Evolutionary conservation across 805 yeast genomes (phyloP).

Genomic region (Vanderwaltozyma tropicalis): DNA sequence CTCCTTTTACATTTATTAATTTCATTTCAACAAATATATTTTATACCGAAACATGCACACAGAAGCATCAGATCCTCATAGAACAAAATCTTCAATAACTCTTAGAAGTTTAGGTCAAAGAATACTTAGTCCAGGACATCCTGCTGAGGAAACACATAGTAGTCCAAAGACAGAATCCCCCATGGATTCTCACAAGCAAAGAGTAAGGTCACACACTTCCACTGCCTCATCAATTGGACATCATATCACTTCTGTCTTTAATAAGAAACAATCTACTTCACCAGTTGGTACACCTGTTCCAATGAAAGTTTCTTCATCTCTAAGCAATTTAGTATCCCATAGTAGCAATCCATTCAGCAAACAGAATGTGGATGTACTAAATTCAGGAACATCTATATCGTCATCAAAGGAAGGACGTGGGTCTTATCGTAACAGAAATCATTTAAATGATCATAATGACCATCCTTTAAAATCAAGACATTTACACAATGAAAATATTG

Average conservation of each 20-base stretch:
- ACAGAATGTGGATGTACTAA: slow-evolving; percentile 10
- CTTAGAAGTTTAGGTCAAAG: slow-evolving; percentile 12
- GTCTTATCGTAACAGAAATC: slow-evolving; percentile 3
- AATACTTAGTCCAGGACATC: slow-evolving; percentile 5
- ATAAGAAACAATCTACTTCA: slow-evolving; percentile 10
- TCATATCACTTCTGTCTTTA: slow-evolving; percentile 18
- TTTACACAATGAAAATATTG: slow-evolving; percentile 32
- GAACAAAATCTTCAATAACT: slow-evolving; percentile 7
- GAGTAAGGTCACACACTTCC: slow-evolving; percentile 4
- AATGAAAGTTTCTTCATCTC: slow-evolving; percentile 17
- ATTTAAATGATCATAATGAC: slow-evolving; percentile 1
- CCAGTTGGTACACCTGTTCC: slow-evolving; percentile 4
- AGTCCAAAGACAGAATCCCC: slow-evolving; percentile 1
- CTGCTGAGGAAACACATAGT: not conserved
- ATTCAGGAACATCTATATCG: slow-evolving; percentile 20
- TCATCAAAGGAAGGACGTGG: slow-evolving; percentile 14
- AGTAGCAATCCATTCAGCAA: slow-evolving; percentile 25
- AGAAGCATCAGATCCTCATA: not conserved
- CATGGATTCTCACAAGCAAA: no score
- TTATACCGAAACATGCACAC: not conserved
- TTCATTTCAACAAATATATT: no score
- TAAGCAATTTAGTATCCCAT: slow-evolving; percentile 22
- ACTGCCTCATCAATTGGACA: slow-evolving; percentile 3
- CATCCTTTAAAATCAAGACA: slow-evolving; percentile 5
- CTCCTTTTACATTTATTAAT: no score